phyloP scores from a whole-genome alignment of 2,329 filamentous ascomycete genomes.

The Boeremia exigua region DNA sequence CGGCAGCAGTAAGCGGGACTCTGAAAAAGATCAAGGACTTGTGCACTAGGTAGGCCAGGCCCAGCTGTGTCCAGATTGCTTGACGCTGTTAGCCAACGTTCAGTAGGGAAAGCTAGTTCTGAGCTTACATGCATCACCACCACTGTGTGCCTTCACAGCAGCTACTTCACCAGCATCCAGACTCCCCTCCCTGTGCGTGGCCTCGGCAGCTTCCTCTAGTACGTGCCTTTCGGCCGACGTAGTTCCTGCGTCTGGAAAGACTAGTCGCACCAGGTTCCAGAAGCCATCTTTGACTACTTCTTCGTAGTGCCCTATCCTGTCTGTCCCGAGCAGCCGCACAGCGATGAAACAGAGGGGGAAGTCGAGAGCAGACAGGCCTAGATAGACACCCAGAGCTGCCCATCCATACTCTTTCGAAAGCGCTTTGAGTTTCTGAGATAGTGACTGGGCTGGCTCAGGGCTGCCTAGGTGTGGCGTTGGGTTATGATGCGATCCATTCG shows the following conservation, averaged over 20 bases:
- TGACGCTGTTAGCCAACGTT: constrained; percentile 5
- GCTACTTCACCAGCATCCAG: constrained; percentile 66
- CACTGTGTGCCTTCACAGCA: constrained; percentile 61
- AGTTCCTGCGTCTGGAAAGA: constrained; percentile 62
- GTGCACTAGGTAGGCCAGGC: constrained; percentile 94
- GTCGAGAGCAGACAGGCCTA: constrained; percentile 81
- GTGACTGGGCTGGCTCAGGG: constrained; percentile 54
- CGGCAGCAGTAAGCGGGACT: constrained; percentile 88
- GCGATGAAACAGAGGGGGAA: constrained; percentile 95
- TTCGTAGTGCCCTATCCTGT: constrained; percentile 79
- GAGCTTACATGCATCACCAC: constrained; percentile 74
- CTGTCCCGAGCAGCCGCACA: constrained; percentile 81
- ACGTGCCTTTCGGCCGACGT: constrained; percentile 53
- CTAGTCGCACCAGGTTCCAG: constrained; percentile 66
- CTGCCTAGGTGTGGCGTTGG: constrained; percentile 50
- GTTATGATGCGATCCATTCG: constrained; percentile 39
- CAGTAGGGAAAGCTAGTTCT: not conserved
- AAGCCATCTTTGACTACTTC: constrained; percentile 69
- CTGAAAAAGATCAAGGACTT: constrained; percentile 97
- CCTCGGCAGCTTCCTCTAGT: constrained; percentile 37
- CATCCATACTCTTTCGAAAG: constrained; percentile 93
- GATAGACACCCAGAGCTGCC: constrained; percentile 90
- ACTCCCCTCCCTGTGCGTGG: constrained; percentile 38
- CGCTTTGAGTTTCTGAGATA: constrained; percentile 78
- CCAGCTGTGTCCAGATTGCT: constrained; percentile 83